Percentiles rank a stretch among this genome's conserved stretches.
Conservation (phyloP, 257 asterid species). For the Solanum etuberosum region DNA sequence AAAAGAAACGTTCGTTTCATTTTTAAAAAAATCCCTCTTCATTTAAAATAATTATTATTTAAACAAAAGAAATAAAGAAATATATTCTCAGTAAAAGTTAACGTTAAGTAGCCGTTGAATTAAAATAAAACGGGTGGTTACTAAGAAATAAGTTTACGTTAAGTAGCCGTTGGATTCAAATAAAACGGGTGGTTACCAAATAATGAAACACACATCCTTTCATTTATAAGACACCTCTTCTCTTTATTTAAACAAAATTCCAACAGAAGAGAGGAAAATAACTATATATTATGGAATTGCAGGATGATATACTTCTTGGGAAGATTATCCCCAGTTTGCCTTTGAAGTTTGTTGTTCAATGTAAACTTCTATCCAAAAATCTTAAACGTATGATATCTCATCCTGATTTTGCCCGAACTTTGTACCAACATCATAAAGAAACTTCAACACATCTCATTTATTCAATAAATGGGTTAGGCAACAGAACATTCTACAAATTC, state of each 20-base stretch:
- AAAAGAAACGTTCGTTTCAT: background rate
- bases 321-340: background rate
- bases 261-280: background rate
- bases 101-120: background rate
- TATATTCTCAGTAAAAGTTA: too few relatives aligned
- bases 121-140: background rate
- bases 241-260: background rate
- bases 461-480: background rate
- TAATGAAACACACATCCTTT: background rate
- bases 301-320: background rate
- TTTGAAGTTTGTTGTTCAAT: background rate
- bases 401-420: background rate
- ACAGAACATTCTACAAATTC: background rate
- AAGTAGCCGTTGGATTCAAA: background rate
- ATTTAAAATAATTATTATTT: too few relatives aligned
- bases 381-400: background rate
- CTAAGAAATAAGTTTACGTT: too few relatives aligned
- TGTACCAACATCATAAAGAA: too few relatives aligned
- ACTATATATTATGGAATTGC: background rate
- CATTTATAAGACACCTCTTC: background rate
- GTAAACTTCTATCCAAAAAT: background rate
- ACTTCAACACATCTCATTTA: background rate
- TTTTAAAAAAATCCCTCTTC: too few relatives aligned
- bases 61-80: background rate
- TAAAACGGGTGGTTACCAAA: background rate